Base-by-base conservation (phyloP, 2,329 filamentous ascomycete genomes). In the Exophiala xenobiotica region DNA sequence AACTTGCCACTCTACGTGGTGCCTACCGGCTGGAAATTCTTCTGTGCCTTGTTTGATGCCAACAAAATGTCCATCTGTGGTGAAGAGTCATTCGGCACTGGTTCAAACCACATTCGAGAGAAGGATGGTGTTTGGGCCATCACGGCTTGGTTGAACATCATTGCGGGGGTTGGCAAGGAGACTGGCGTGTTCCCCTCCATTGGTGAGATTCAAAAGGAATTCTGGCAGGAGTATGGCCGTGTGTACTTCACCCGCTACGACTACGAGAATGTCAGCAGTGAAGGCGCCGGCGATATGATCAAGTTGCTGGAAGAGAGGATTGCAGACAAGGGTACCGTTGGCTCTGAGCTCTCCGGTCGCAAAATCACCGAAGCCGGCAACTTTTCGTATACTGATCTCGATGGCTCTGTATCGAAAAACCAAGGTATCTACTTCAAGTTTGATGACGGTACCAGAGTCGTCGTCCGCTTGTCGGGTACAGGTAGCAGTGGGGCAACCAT, bases 191-290 rank as follows among this genome's bases (percentile, higher is more conserved):
- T 62, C 40, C 91, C 92, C 44, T 95, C 88, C 74, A 97, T 99
- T 74, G 88, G 88, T 67, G 87, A 91, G 72, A 96, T 99, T 70
- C 93, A 99, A 76, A 84, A 90, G 65, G 90, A 96, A 69, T 97
- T 99, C 82, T 99, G 93, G 93, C 81, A 82, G 65, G 88, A 83
- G 51, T 99, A 99, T 71, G 93, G 93, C 65, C 90, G 93, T 53
- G 96, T 91, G 24, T 99, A 97, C 80, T 99, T 99, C 81, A 99
- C 93, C 37, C 89, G 93, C 59, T 97, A 97, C 74, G 93, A 99
- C 74, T 99, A 96, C 74, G 93, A 99, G 75, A 83, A 95, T 63
- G 90, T 95, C 60, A 90, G 96, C 75, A 87, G 85, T 40, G 90
- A 92, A 6, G 91, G 88, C 33, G 93, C 93, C 58, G 88, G 87